Conservation (phyloP, 2,329 filamentous ascomycete genomes). For the Plenodomus biglobosus region DNA sequence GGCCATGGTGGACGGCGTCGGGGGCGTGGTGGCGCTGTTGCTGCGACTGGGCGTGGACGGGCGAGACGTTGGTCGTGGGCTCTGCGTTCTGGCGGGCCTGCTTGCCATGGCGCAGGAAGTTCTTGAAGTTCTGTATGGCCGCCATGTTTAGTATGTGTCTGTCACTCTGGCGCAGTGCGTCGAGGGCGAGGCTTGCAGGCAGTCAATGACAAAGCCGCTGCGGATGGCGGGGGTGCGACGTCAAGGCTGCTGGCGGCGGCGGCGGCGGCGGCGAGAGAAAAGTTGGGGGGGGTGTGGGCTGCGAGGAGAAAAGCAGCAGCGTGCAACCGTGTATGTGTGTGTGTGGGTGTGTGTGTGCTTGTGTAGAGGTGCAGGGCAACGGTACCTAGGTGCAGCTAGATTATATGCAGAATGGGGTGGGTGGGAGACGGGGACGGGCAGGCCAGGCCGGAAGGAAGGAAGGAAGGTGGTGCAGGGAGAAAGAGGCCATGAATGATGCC, state of each 20-base stretch:
- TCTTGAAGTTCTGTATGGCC: conserved; percentile 92
- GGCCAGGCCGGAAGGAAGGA: conserved; percentile 22
- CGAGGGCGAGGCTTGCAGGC: conserved; percentile 1
- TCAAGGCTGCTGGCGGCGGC: conserved; percentile 18
- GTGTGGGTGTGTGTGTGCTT: no score
- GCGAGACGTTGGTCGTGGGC: conserved; percentile 64
- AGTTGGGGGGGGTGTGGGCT: no score
- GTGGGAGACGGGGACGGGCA: conserved; percentile 1
- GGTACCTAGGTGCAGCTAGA: conserved; percentile 7
- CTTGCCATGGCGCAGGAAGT: conserved; percentile 97
- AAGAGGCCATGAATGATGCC: conserved; percentile 10
- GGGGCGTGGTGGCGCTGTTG: conserved; percentile 54
- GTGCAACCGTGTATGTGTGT: conserved; percentile 21
- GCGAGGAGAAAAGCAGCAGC: conserved; percentile 10
- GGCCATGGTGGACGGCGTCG: conserved; percentile 57
- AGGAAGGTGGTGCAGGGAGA: conserved; percentile 26
- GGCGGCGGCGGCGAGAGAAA: conserved; percentile 19
- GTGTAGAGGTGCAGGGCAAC: conserved; percentile 11
- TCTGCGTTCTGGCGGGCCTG: conserved; percentile 75
- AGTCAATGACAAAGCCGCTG: conserved; percentile 15
- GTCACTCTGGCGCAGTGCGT: no score
- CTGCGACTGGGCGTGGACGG: conserved; percentile 61
- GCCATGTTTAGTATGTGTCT: conserved; percentile 53
- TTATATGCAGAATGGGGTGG: not conserved
- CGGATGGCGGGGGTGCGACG: conserved; percentile 21